Percentiles rank a stretch among this genome's conserved stretches.
phyloP scores from a whole-genome alignment of 1,139 yeast species.

The Debaryomyces singareniensis region DNA sequence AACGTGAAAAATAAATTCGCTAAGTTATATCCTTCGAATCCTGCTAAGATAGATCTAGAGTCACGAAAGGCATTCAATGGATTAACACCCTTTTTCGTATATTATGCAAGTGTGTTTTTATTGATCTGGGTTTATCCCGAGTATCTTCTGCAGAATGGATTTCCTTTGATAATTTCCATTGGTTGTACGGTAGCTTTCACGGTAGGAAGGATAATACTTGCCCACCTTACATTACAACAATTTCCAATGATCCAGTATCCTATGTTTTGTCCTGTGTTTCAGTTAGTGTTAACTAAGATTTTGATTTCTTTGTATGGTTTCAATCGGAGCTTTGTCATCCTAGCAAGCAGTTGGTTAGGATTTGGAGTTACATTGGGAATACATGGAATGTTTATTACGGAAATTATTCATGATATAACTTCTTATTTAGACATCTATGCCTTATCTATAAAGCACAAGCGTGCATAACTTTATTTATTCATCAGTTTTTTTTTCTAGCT shows the following conservation, averaged over 20 bases:
- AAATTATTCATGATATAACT: conserved; percentile 80
- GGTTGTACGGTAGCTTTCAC: conserved; percentile 76
- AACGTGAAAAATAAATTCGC: conserved; percentile 58
- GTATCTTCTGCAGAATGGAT: conserved; percentile 38
- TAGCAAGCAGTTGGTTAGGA: conserved; percentile 60
- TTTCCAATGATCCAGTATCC: conserved; percentile 75
- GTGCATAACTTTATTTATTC: conserved; percentile 32
- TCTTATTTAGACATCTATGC: conserved; percentile 81
- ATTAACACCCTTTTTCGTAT: conserved; percentile 61
- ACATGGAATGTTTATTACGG: conserved; percentile 74
- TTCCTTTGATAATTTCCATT: conserved; percentile 61
- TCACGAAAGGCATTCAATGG: conserved; percentile 51
- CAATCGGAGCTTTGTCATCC: conserved; percentile 31
- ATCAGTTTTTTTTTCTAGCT: too few species aligned
- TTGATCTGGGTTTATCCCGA: conserved; percentile 46
- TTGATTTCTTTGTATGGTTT: conserved; percentile 34
- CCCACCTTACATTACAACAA: conserved; percentile 73
- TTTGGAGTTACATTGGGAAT: conserved; percentile 72
- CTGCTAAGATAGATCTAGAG: conserved; percentile 17
- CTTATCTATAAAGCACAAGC: conserved; percentile 75
- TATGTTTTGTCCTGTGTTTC: conserved; percentile 57
- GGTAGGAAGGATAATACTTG: conserved; percentile 86
- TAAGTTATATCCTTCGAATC: conserved; percentile 8
- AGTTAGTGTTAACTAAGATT: conserved; percentile 39
- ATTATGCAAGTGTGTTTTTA: conserved; percentile 49